Base-by-base conservation (phyloP, 306 rosid species). In the Sphenostylis stenocarpa region DNA sequence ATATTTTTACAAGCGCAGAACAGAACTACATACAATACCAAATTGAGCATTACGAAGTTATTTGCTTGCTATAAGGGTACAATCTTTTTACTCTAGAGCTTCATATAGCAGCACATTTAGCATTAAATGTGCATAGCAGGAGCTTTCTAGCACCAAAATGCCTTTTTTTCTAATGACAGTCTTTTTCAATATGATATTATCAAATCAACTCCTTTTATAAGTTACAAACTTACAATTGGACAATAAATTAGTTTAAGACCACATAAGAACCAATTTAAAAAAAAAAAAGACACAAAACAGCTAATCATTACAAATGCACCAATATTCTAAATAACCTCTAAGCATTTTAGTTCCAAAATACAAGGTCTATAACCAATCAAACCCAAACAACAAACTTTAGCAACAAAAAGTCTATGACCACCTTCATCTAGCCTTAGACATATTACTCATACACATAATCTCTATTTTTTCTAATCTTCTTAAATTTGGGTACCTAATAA, bases 281-380 rank as follows among this genome's bases (percentile, higher is more conserved):
- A 48, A 4, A 52, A 63, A 60, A 48, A 3, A 57, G 52, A 44
- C 41, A 72, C 15, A 26, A 11, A 41, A 38, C 55, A 72, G 38
- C 51, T 45, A 29, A 69, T 52, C 48, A 41, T 31, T 64, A 52
- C 68, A 68, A 57, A 56, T 77, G 69, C 48, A 53, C n/a, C 10
- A 23, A 70, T 29, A 67, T 69, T 31, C 29, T 41, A 70, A 23
- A n/a, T 57, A 14, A 48, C 31, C 34, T 65, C 36, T 60, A 20
- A 31, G 72, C 44, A 48, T 33, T 34, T 34, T 72, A 11, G 41
- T 72, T 44, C 73, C 38, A 23, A 58, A 14, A 52, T 44, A 51
- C 23, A 31, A 55, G 67, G 52, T 21, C 44, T 29, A 66, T 53
- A 10, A 45, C 31, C 62, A 43, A 31, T 31, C 47, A 17, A 56